Conservation (phyloP, 768 basidiomycete genomes). For the Trametes villosa region DNA sequence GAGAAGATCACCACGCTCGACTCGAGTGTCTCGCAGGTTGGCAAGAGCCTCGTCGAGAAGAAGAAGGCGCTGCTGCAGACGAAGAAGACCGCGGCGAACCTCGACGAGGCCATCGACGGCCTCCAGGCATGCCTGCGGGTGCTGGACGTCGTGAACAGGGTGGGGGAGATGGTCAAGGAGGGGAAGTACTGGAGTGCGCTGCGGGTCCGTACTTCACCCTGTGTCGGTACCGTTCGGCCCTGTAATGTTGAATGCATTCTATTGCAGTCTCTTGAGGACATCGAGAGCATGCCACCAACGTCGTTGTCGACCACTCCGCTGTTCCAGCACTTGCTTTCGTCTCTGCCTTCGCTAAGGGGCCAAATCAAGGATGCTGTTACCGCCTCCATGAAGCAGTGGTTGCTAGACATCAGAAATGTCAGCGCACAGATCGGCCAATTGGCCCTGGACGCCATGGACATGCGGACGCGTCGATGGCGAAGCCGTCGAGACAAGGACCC, state of each 20-base stretch:
- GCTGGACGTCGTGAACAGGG: constrained; percentile 89
- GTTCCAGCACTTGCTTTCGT: constrained; percentile 89
- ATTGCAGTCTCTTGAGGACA: constrained; percentile 89
- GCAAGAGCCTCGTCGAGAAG: constrained; percentile 88
- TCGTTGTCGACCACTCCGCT: constrained; percentile 92
- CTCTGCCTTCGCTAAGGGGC: constrained; percentile 84
- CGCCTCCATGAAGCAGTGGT: constrained; percentile 95
- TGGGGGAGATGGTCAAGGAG: constrained; percentile 90
- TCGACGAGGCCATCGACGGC: constrained; percentile 97
- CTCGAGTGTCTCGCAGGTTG: constrained; percentile 84
- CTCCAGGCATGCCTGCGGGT: constrained; percentile 91
- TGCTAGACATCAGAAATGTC: constrained; percentile 90
- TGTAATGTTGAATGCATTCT: constrained; percentile 30
- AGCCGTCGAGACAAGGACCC: constrained; percentile 83
- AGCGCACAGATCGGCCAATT: constrained; percentile 84
- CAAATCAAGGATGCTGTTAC: constrained; percentile 95
- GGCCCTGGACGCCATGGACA: constrained; percentile 90
- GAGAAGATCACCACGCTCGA: constrained; percentile 92
- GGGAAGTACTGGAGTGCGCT: constrained; percentile 97
- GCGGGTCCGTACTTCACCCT: constrained; percentile 64
- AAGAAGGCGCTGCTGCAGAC: constrained; percentile 88
- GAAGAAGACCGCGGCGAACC: constrained; percentile 89
- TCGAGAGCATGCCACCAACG: constrained; percentile 86
- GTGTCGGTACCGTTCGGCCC: constrained; percentile 21
- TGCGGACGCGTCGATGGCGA: constrained; percentile 82